Base-by-base conservation (phyloP, 306 rosid species). In the Cajanus cajan region DNA sequence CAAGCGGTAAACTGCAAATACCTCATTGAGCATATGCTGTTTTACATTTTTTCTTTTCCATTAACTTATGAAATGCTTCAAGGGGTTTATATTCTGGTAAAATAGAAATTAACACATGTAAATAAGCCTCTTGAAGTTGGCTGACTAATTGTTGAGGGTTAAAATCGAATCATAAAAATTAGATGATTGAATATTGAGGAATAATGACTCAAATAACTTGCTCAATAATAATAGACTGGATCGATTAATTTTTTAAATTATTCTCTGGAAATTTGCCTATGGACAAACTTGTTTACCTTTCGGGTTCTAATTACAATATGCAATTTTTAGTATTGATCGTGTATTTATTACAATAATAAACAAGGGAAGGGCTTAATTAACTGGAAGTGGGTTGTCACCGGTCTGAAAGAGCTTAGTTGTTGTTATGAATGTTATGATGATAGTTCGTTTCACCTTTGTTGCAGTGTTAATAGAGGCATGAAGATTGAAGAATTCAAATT, bases 381-480 rank as follows among this genome's bases (percentile, higher is more conserved):
- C 50, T 41, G 71, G 72, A 81, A 74, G 21, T 81, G 72, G 57
- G 39, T 57, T 74, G 71, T 57, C 15, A 24, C 57, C 5, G 6
- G 8, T 55, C 52, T 45, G 66, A 45, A 58, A 81, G 76, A 74
- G 40, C 25, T 74, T 24, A 57, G 15, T 55, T 22, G 36, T 65
- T 78, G 15, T 34, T 11, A 47, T 47, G 43, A 8, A 78, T 78
- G 51, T 65, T 47, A 25, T 57, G 72, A 73, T 64, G 21, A 62
- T 73, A 59, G 2, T 71, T 50, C 25, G 62, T 73, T 77, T 79
- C 65, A 9, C 50, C 24, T 59, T 59, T 85, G 37, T 41, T 80
- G 78, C 87, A 85, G 91, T 73, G 82, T 85, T 18, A 88, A 88
- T 63, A 80, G 31, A 78, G 89, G 89, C 69, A 88, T 88, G 91